A percentile compares a stretch with the other conserved stretches of the same genome.
Conservation (phyloP, 345 rosid genomes). For the Eucalyptus marginata region DNA sequence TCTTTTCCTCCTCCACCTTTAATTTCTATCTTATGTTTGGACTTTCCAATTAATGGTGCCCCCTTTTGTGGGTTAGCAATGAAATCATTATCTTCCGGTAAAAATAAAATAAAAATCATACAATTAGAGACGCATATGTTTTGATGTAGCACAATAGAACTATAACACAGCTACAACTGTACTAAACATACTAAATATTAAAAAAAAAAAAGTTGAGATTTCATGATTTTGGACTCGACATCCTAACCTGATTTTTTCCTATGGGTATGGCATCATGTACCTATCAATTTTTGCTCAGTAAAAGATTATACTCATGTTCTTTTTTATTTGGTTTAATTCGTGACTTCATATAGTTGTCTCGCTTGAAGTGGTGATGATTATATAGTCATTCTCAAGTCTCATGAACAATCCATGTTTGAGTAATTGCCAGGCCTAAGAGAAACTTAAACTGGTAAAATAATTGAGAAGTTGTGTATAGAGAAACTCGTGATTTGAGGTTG, state of each 20-base stretch:
- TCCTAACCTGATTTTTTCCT: neutral
- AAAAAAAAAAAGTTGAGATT: neutral
- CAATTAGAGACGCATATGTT: neutral
- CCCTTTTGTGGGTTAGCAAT: too few relatives aligned
- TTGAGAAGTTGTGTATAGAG: neutral
- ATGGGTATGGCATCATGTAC: neutral
- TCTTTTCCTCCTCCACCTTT: too few relatives aligned
- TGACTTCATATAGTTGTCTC: neutral
- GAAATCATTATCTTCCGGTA: too few relatives aligned
- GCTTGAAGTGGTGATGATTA: neutral
- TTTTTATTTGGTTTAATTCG: neutral
- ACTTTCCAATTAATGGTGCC: too few relatives aligned
- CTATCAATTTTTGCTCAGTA: neutral
- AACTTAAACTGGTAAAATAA: neutral
- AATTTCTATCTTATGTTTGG: too few relatives aligned
- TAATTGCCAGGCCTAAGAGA: rapidly evolving
- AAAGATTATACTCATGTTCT: neutral
- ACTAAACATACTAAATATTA: neutral
- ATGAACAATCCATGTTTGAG: neutral
- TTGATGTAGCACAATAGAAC: neutral
- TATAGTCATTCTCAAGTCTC: neutral
- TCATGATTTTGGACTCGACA: neutral
- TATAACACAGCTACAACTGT: neutral
- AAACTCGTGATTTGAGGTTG: neutral
- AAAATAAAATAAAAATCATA: too few relatives aligned